A percentile compares a stretch with the other conserved stretches of the same genome.
Evolutionary conservation across 805 yeast genomes (phyloP).

Genomic region (Phaffomyces opuntiae): DNA sequence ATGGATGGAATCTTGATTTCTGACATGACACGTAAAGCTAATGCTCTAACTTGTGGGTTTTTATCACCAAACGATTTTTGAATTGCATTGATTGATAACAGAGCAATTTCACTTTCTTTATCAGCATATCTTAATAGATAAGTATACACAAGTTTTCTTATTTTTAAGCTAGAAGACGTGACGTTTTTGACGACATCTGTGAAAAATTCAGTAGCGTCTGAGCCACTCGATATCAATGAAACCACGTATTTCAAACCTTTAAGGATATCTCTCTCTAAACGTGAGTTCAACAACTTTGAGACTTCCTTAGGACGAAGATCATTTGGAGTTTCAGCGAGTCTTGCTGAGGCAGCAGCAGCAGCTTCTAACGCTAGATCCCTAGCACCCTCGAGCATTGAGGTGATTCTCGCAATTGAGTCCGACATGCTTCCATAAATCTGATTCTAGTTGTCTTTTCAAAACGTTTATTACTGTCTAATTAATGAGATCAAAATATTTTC

Average conservation of each 20-base stretch:
- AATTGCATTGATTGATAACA: conserved; percentile 83
- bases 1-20: conserved; percentile 81
- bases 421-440: conserved; percentile 30
- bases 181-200: conserved; percentile 89
- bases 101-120: conserved; percentile 80
- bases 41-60: conserved; percentile 58
- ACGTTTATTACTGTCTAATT: too few species aligned
- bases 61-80: conserved; percentile 76
- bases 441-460: too few species aligned
- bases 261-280: conserved; percentile 56
- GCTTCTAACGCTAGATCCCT: conserved; percentile 75
- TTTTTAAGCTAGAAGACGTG: conserved; percentile 55
- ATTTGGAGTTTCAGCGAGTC: conserved; percentile 54
- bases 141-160: conserved; percentile 69
- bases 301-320: conserved; percentile 61
- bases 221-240: conserved; percentile 35
- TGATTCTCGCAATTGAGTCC: conserved; percentile 52
- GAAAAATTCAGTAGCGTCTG: conserved; percentile 40
- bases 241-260: conserved; percentile 54
- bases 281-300: conserved; percentile 55
- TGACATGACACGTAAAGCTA: conserved; percentile 72
- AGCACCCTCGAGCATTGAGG: conserved; percentile 75
- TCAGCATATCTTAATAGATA: conserved; percentile 75
- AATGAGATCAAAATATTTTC: too few species aligned
- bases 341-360: conserved; percentile 68